Conservation (phyloP, 768 basidiomycete genomes). For the Amanita rimosa region DNA sequence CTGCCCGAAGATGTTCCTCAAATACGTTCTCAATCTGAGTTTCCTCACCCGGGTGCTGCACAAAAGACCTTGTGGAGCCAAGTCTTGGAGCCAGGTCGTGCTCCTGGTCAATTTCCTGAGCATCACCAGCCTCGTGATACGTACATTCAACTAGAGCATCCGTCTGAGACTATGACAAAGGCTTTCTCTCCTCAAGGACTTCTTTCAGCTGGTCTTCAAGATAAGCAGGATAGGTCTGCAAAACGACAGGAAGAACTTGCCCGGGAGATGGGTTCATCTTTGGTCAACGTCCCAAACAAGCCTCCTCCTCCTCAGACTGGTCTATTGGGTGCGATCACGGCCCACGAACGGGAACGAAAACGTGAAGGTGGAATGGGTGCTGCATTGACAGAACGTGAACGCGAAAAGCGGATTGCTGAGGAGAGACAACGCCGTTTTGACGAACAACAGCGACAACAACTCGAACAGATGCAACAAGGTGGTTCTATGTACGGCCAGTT, state of each 20-base stretch:
- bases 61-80: slow-evolving; percentile 83
- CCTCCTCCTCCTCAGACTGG: slow-evolving; percentile 94
- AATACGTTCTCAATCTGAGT: slow-evolving; percentile 44
- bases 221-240: slow-evolving; percentile 92
- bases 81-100: slow-evolving; percentile 63
- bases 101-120: slow-evolving; percentile 32
- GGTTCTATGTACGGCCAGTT: slow-evolving; percentile 60
- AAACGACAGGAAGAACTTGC: slow-evolving; percentile 92
- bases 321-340: slow-evolving; percentile 90
- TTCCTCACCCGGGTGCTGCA: slow-evolving; percentile 38
- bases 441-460: slow-evolving; percentile 78
- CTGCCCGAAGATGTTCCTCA: slow-evolving; percentile 45
- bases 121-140: slow-evolving; percentile 36
- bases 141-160: slow-evolving; percentile 61
- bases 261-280: slow-evolving; percentile 79
- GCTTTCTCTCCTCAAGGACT: slow-evolving; percentile 93
- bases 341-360: slow-evolving; percentile 88
- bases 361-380: slow-evolving; percentile 94
- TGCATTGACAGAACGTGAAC: slow-evolving; percentile 87
- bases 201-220: slow-evolving; percentile 89
- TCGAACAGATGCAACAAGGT: slow-evolving; percentile 82
- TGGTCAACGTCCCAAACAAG: slow-evolving; percentile 93
- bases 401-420: slow-evolving; percentile 86
- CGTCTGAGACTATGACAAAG: slow-evolving; percentile 70
- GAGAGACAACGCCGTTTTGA: slow-evolving; percentile 90